A percentile compares a stretch with the other conserved stretches of the same genome.
These are phyloP conservation scores for Neofusicoccum parvum DNA, from an alignment of 2,329 filamentous ascomycete species.

Conservation along the genomic window DNA sequence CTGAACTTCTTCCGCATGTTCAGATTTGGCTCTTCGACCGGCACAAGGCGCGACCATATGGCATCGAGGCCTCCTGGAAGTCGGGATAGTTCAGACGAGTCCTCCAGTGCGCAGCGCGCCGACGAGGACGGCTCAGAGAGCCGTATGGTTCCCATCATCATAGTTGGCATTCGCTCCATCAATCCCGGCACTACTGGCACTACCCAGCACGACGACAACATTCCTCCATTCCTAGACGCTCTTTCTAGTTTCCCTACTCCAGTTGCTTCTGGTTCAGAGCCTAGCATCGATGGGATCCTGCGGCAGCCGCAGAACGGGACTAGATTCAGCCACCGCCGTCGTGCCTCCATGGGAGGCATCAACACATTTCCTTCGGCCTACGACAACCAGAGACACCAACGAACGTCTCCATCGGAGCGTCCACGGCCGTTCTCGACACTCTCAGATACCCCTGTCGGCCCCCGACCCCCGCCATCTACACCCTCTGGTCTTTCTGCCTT, in stretches of 20 bases:
- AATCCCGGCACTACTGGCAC: slow-evolving; percentile 50
- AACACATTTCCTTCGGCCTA: slow-evolving; percentile 52
- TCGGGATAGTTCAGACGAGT: slow-evolving; percentile 29
- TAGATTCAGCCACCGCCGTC: slow-evolving; percentile 56
- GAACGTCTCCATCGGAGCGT: slow-evolving; percentile 42
- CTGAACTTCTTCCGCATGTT: slow-evolving; percentile 72
- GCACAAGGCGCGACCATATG: slow-evolving; percentile 9
- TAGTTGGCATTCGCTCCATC: slow-evolving; percentile 69
- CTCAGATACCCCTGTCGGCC: slow-evolving; percentile 60
- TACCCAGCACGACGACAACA: slow-evolving; percentile 46
- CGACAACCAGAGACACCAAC: slow-evolving; percentile 57
- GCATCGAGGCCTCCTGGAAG: slow-evolving; percentile 25
- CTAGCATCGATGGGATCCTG: slow-evolving; percentile 53
- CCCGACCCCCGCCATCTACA: slow-evolving; percentile 64
- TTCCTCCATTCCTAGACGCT: slow-evolving; percentile 54
- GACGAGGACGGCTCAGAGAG: slow-evolving; percentile 51
- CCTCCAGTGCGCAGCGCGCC: slow-evolving; percentile 25
- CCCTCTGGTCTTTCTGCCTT: slow-evolving; percentile 59
- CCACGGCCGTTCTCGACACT: slow-evolving; percentile 47
- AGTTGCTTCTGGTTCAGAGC: slow-evolving; percentile 50
- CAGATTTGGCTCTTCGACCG: slow-evolving; percentile 60
- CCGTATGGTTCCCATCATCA: slow-evolving; percentile 68
- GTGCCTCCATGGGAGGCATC: slow-evolving; percentile 57
- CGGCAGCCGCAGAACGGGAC: slow-evolving; percentile 58
- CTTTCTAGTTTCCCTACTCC: slow-evolving; percentile 52